Base-by-base conservation (phyloP, 148 eudicot genomes). In the Cornus florida region DNA sequence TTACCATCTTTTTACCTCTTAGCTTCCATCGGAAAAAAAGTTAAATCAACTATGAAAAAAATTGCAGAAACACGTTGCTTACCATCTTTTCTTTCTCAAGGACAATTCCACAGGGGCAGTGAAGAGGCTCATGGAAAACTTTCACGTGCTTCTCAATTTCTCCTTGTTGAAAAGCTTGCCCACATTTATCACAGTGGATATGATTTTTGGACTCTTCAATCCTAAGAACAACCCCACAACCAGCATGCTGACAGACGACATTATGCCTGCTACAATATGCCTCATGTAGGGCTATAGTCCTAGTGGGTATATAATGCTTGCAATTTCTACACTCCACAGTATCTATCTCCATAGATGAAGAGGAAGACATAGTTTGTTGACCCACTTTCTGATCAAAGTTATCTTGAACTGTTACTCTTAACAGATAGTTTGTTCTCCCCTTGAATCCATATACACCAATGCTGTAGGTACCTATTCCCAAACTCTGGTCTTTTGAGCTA, bases 41-140 rank as follows among this genome's bases (percentile, higher is more conserved):
- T 60, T 60, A 56, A 38, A 46, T 7, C 39, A 38, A 43, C 3
- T 10, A 14, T 28, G 31, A 41, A 72, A 59, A 20, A 57, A 48
- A 20, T 43, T 35, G 66, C 11, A 46, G 39, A 65, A 33, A 67
- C 0, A 41, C 9, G 14, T 38, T 46, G 22, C 91, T 89, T 77
- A 94, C 97, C 97, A 94, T 94, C 74, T 87, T 87, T 81, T 93
- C 94, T 82, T 94, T 92, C 87, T 93, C 95, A 70, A 94, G 95
- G 80, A 91, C 83, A 41, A 91, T 82, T 32, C 98, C 98, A 85
- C 98, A 94, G 24, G 91, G 81, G 77, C 98, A 94, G 39, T 86
- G 80, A 72, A 89, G 82, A 75, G 98, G 97, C 84, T 89, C 98
- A 70, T 94, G 98, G 74, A 94, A 94, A 62, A 94, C 92, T 80